Evolutionary conservation across 2,329 filamentous ascomycete species (phyloP).

Genomic region (Periglandula ipomoeae): DNA sequence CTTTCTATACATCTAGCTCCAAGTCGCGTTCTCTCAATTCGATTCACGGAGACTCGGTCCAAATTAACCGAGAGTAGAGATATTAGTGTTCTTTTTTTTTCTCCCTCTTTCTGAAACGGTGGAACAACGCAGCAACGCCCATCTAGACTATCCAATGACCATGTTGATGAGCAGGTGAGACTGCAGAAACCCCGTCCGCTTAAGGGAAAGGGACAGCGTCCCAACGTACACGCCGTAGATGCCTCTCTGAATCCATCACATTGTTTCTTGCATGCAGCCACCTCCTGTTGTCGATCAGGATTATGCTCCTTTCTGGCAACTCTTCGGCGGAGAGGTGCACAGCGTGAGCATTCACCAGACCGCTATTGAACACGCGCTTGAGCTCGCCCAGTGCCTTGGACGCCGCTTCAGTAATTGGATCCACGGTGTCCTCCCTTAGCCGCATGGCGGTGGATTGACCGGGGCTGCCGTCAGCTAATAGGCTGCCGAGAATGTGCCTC

Average conservation of each 20-base stretch:
- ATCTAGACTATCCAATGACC: too few relatives aligned
- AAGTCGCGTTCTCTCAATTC: too few relatives aligned
- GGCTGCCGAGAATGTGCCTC: background rate
- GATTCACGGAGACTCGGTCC: too few relatives aligned
- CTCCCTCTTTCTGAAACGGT: too few relatives aligned
- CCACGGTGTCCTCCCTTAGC: background rate
- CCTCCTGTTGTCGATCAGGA: constrained; percentile 5
- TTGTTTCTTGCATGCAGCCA: constrained; percentile 26
- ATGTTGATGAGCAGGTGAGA: too few relatives aligned
- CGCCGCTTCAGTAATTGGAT: background rate
- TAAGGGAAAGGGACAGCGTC: background rate
- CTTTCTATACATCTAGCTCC: too few relatives aligned
- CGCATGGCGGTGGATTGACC: background rate
- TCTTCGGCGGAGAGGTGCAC: background rate
- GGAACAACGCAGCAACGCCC: too few relatives aligned
- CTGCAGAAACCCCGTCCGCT: too few relatives aligned
- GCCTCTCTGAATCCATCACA: constrained; percentile 23
- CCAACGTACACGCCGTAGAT: constrained; percentile 23
- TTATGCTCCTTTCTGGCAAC: background rate
- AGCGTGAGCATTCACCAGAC: background rate
- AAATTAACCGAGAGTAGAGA: too few relatives aligned
- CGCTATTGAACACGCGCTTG: background rate
- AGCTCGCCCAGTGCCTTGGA: background rate
- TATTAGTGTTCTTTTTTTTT: too few relatives aligned
- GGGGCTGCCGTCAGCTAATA: background rate